These are phyloP conservation scores for Strigomonas culicis DNA, from an alignment of 208 protist genomes.

Conservation along the genomic window DNA sequence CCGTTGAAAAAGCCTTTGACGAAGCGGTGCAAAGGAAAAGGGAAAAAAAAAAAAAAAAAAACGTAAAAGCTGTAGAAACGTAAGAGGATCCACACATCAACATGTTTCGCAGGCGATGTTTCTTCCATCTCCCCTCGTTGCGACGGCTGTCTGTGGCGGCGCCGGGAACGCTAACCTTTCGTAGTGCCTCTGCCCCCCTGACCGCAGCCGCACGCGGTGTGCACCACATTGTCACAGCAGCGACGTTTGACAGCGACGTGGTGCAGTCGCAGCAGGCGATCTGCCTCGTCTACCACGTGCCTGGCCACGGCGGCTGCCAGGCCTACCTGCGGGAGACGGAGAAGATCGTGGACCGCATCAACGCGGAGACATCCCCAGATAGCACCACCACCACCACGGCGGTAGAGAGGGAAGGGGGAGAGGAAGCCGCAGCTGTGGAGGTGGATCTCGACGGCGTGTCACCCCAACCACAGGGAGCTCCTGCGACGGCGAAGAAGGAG, in stretches of 20 bases:
- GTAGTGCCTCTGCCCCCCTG: neutral
- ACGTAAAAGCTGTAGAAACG: neutral
- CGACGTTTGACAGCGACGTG: slow-evolving; percentile 78
- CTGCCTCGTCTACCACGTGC: slow-evolving; percentile 77
- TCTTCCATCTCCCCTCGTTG: slow-evolving; percentile 5
- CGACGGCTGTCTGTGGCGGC: neutral
- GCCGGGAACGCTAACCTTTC: neutral
- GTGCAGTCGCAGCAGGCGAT: slow-evolving; percentile 88
- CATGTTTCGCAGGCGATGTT: neutral
- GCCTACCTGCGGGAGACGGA: slow-evolving; percentile 59
- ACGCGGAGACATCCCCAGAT: slow-evolving; percentile 16
- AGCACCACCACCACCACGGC: neutral
- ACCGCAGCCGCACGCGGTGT: neutral
- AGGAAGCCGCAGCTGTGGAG: slow-evolving; percentile 4
- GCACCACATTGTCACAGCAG: slow-evolving; percentile 43
- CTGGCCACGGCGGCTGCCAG: slow-evolving; percentile 53
- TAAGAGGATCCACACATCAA: neutral
- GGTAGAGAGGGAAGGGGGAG: neutral
- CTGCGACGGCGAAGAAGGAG: neutral
- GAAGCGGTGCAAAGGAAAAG: too few species aligned
- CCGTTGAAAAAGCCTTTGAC: neutral
- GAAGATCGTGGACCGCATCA: slow-evolving; percentile 68
- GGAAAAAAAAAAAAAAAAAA: slow-evolving; percentile 2
- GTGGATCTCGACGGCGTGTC: neutral
- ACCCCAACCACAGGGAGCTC: neutral